Percentiles rank a stretch among this genome's conserved stretches.
These are phyloP conservation scores for Eucalyptus cladocalyx DNA, from an alignment of 345 rosid genomes.

Conservation along the genomic window DNA sequence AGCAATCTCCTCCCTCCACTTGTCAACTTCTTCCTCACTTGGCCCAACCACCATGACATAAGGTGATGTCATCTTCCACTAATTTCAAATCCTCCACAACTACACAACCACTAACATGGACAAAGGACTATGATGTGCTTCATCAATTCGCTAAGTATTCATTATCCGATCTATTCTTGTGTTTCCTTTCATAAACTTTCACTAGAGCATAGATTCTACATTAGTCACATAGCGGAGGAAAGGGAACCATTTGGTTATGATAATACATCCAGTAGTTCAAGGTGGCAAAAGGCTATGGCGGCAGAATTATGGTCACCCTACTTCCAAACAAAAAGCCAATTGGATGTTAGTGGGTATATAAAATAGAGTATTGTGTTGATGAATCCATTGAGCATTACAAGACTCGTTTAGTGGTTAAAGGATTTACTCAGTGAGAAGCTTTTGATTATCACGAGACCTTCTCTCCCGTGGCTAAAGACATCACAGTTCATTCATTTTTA, in stretches of 20 bases:
- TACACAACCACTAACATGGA: not conserved
- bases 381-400: not conserved
- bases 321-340: no score
- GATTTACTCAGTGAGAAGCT: not conserved
- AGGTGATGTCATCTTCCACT: no score
- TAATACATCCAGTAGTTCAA: no score
- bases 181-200: not conserved
- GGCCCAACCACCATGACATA: no score
- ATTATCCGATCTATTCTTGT: not conserved
- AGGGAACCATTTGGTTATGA: not conserved
- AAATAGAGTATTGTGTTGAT: not conserved
- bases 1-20: no score
- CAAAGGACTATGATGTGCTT: not conserved
- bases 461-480: not conserved
- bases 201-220: fast-evolving
- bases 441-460: not conserved
- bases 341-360: no score
- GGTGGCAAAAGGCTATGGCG: not conserved
- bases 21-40: no score
- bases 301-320: not conserved
- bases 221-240: not conserved
- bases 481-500: not conserved
- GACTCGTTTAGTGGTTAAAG: not conserved
- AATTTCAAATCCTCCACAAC: not conserved
- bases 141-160: not conserved